Evolutionary conservation across 176 grass and related monocot species (phyloP).

Genomic region (Cymbopogon citratus): DNA sequence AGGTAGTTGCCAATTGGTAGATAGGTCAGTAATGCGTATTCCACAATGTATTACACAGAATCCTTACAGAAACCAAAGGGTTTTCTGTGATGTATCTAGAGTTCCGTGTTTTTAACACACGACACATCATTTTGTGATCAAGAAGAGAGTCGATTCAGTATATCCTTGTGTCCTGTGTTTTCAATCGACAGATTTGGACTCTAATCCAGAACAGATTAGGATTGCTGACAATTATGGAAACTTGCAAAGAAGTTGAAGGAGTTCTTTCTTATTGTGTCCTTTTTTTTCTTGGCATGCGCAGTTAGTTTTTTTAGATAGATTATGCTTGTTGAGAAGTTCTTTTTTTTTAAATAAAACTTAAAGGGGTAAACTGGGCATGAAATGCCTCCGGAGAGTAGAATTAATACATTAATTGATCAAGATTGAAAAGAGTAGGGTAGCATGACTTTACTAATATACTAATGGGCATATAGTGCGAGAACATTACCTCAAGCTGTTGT

Average conservation of each 20-base stretch:
- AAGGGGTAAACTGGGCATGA: background rate
- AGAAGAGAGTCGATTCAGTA: too few species aligned
- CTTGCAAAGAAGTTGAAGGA: background rate
- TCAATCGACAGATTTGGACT: too few species aligned
- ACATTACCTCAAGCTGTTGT: constrained; percentile 64
- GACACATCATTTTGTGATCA: too few species aligned
- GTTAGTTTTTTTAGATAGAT: too few species aligned
- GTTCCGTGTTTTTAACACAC: too few species aligned
- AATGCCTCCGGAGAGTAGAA: background rate
- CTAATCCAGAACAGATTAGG: background rate
- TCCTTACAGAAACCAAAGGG: too few species aligned
- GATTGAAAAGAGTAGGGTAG: background rate
- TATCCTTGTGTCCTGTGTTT: too few species aligned
- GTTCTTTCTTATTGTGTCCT: too few species aligned
- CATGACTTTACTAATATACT: background rate
- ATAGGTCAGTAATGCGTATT: background rate
- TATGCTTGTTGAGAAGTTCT: too few species aligned
- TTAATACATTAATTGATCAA: background rate
- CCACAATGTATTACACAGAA: too few species aligned
- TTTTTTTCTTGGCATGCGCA: background rate
- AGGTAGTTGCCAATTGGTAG: background rate
- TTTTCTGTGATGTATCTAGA: too few species aligned
- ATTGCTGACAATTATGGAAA: background rate
- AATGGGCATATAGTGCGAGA: background rate
- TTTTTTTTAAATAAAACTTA: background rate